Evolutionary conservation across 805 yeast genomes (phyloP), one percentile per base, ranked within the genome.

Genomic region (Danielia reshetovae): DNA sequence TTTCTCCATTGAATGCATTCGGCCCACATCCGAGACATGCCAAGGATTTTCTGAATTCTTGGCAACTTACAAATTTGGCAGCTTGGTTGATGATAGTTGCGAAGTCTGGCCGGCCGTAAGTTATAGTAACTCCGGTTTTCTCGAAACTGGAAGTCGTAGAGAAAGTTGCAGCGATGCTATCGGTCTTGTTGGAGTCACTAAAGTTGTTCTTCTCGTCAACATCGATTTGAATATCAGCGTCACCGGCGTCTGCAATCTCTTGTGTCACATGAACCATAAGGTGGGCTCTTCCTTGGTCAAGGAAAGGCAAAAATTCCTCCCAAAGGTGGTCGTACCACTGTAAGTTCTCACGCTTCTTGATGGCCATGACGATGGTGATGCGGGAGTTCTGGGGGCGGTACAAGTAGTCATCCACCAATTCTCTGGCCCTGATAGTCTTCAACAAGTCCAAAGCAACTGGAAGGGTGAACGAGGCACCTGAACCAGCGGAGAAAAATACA

Each of bases 21-120:
- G 72, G 65, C 0, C 76, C 76, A 54, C 75, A 70, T 12, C 56
- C 49, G 8, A 61, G 30, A 7, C 68, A 60, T 2, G 73, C 75
- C 37, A 69, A 40, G 1, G 63, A 46, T 36, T 54, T 57, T 24
- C 48, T 46, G 21, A 40, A 39, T 7, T 31, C 28, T 2, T 28
- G 23, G 4, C 42, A 30, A n/a, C 47, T 36, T 7, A 46, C 43
- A 11, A 45, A 30, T 6, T 32, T 28, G 9, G 39, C 40, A 4
- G 49, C 47, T 22, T 49, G 40, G n/a, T 38, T 35, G 7, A 54
- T 43, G 9, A 52, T 42, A 2, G 27, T 32, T 4, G 39, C 46
- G 12, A 53, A 15, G 15, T 46, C 42, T 6, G 60, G 59, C 21
- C 61, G 52, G 8, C 35, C 29, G 19, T 41, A 29, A 2, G 36